phyloP scores from a whole-genome alignment of 2,329 filamentous ascomycete genomes.

The Coniella vitis region DNA sequence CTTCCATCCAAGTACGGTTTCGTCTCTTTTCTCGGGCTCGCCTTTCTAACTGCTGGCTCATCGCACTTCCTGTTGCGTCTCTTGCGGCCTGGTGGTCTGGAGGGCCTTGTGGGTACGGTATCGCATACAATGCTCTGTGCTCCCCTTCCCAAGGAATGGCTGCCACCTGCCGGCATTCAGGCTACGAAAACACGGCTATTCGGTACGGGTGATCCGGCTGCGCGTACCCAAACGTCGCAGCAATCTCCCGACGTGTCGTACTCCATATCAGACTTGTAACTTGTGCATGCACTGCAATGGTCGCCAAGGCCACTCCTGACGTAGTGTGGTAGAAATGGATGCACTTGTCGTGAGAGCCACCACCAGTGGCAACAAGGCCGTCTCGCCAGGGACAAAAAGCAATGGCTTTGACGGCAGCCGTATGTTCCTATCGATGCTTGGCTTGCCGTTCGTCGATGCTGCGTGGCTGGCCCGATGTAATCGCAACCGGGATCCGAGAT shows the following conservation, averaged over 20 bases:
- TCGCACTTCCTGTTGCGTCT: conserved; percentile 35
- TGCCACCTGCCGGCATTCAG: conserved; percentile 77
- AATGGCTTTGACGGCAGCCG: conserved; percentile 90
- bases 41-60: background rate
- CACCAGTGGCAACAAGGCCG: conserved; percentile 80
- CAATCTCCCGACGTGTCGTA: conserved; percentile 76
- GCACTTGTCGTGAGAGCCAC: conserved; percentile 88
- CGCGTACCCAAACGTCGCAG: conserved; percentile 87
- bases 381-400: conserved; percentile 94
- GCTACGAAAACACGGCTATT: conserved; percentile 93
- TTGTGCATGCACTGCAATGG: conserved; percentile 87
- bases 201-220: conserved; percentile 84
- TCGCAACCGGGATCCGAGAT: conserved; percentile 11
- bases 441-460: conserved; percentile 49
- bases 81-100: conserved; percentile 27
- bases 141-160: conserved; percentile 78
- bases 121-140: conserved; percentile 77
- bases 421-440: conserved; percentile 69
- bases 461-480: conserved; percentile 30
- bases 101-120: conserved; percentile 63
- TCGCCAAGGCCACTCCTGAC: conserved; percentile 77
- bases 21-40: conserved; percentile 35
- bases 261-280: conserved; percentile 93
- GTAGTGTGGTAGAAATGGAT: conserved; percentile 92
- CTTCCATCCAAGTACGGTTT: conserved; percentile 55